Percentiles rank a stretch among this genome's conserved stretches.
These are phyloP conservation scores for Solanum medicagineum DNA, from an alignment of 257 asterid genomes.

Conservation along the genomic window DNA sequence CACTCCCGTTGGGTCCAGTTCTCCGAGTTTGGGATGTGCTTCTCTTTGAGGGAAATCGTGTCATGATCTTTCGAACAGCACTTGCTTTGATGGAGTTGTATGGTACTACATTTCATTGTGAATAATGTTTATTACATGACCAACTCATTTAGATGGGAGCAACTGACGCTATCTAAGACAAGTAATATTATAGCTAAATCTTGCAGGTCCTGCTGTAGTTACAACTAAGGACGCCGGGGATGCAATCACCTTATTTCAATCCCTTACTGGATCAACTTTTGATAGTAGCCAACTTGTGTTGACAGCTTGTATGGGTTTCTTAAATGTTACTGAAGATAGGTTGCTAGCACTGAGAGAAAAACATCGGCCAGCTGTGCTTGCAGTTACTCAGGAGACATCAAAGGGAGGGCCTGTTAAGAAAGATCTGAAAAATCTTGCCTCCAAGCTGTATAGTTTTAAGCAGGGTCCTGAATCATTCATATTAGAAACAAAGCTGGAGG, in stretches of 20 bases:
- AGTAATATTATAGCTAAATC: background rate
- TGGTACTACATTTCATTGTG: constrained; percentile 32
- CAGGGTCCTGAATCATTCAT: constrained; percentile 32
- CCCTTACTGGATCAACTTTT: constrained; percentile 75
- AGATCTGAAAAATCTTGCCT: constrained; percentile 69
- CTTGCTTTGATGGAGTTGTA: constrained; percentile 91
- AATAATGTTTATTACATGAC: background rate
- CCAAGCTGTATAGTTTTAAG: constrained; percentile 82
- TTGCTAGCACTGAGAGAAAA: constrained; percentile 52
- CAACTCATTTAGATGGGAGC: background rate
- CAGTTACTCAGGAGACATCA: constrained; percentile 50
- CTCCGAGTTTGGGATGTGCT: constrained; percentile 97
- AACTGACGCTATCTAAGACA: background rate
- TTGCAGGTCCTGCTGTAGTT: constrained; percentile 72
- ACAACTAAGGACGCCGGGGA: constrained; percentile 91
- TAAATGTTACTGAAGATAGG: constrained; percentile 54
- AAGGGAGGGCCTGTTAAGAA: constrained; percentile 43
- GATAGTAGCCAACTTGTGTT: constrained; percentile 95
- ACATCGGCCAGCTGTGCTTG: constrained; percentile 66
- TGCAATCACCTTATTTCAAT: constrained; percentile 68
- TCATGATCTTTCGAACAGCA: constrained; percentile 87
- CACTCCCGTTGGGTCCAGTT: constrained; percentile 29
- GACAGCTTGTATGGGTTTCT: constrained; percentile 89
- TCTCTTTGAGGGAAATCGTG: constrained; percentile 89
- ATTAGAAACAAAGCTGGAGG: constrained; percentile 32